Percentiles rank a stretch among this genome's conserved stretches.
Conservation (phyloP, 2,329 filamentous ascomycete species). For the Ophiocordyceps robertsii region DNA sequence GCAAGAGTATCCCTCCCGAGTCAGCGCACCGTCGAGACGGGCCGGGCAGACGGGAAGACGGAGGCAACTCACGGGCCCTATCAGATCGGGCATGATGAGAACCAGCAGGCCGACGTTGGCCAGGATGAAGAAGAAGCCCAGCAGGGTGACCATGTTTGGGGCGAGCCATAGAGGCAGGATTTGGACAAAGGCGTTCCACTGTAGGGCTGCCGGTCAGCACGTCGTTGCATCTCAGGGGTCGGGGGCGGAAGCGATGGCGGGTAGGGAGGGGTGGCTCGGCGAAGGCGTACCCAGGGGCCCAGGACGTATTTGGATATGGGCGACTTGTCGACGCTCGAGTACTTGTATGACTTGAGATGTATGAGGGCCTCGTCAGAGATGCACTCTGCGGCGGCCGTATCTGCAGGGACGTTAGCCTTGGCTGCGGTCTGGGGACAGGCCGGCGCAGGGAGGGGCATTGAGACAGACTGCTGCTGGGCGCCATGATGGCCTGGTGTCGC, state of each 20-base stretch:
- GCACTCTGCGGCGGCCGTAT: conserved; percentile 50
- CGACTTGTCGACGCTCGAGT: conserved; percentile 93
- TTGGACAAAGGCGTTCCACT: conserved; percentile 97
- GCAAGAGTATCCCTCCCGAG: neutral
- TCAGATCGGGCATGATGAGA: conserved; percentile 75
- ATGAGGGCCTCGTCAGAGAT: conserved; percentile 82
- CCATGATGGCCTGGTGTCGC: neutral
- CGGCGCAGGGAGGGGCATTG: neutral
- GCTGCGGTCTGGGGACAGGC: neutral
- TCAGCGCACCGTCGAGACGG: neutral
- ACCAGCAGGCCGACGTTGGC: conserved; percentile 64
- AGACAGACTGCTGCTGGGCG: neutral
- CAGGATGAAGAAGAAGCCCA: conserved; percentile 91
- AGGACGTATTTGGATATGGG: conserved; percentile 87
- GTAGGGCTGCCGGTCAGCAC: conserved; percentile 6
- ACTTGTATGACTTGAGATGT: conserved; percentile 92
- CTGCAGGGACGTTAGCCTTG: conserved; percentile 8
- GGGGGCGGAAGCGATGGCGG: neutral
- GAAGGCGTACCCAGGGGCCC: conserved; percentile 70
- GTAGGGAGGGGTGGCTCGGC: neutral
- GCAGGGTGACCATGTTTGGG: conserved; percentile 90
- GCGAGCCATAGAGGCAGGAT: conserved; percentile 90
- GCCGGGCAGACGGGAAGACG: neutral
- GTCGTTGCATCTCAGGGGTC: neutral
- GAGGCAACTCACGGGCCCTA: conserved; percentile 59